Evolutionary conservation across 495 filamentous ascomycete genomes (phyloP).

Genomic region (Trichoderma parareesei): DNA sequence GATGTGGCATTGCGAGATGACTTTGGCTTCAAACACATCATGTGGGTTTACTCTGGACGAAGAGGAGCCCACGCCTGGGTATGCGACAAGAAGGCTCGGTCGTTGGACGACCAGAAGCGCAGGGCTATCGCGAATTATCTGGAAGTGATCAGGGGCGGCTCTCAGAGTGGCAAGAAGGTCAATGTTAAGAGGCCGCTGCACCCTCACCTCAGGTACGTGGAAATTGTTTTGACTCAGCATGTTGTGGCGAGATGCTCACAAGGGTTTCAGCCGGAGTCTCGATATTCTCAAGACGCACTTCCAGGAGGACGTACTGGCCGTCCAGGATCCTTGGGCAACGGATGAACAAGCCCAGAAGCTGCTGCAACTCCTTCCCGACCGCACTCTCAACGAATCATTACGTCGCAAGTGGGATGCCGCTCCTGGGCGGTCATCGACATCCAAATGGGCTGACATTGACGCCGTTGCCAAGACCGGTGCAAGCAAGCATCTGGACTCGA

Average conservation of each 20-base stretch:
- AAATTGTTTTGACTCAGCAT: conserved; percentile 15
- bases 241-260: neutral
- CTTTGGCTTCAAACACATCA: conserved; percentile 90
- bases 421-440: conserved; percentile 60
- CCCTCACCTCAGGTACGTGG: conserved; percentile 63
- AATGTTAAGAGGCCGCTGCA: conserved; percentile 81
- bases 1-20: conserved; percentile 82
- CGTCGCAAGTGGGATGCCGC: conserved; percentile 84
- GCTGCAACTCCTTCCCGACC: conserved; percentile 71
- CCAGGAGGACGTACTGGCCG: conserved; percentile 64
- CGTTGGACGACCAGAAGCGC: conserved; percentile 74
- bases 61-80: conserved; percentile 98
- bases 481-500: conserved; percentile 54
- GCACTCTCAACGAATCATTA: conserved; percentile 60
- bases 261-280: conserved; percentile 57
- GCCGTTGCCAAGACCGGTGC: conserved; percentile 64
- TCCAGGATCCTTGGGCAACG: conserved; percentile 78
- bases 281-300: conserved; percentile 73
- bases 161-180: conserved; percentile 78
- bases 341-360: conserved; percentile 62
- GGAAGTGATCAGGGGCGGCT: conserved; percentile 75
- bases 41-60: conserved; percentile 97
- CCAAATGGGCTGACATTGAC: conserved; percentile 94
- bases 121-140: conserved; percentile 80
- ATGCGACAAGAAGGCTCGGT: conserved; percentile 80